phyloP scores from a whole-genome alignment of 495 filamentous ascomycete species.

The Echria macrotheca region DNA sequence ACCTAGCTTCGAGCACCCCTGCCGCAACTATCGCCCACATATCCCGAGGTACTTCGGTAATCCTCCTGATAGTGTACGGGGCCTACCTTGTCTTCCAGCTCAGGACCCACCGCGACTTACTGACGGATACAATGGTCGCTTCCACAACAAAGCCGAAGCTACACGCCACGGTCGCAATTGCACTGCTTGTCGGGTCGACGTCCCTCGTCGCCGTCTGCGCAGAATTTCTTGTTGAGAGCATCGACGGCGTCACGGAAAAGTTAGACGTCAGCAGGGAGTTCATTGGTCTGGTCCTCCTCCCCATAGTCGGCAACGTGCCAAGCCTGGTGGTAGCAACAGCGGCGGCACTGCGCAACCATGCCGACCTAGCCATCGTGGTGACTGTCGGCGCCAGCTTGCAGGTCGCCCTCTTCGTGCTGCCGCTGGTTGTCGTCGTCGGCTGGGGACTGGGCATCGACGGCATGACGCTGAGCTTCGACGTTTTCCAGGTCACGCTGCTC shows the following conservation, averaged over 20 bases:
- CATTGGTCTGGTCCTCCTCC: constrained; percentile 76
- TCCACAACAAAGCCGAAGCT: constrained; percentile 53
- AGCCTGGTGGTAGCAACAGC: constrained; percentile 85
- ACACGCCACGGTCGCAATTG: constrained; percentile 59
- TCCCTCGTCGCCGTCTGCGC: constrained; percentile 81
- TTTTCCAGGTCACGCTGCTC: constrained; percentile 72
- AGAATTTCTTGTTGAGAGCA: constrained; percentile 82
- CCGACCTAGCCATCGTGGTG: constrained; percentile 85
- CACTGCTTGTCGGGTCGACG: constrained; percentile 65
- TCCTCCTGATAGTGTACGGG: constrained; percentile 70
- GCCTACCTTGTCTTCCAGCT: constrained; percentile 80
- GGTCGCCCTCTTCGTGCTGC: constrained; percentile 74
- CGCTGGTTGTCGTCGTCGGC: constrained; percentile 70
- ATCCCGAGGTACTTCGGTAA: constrained; percentile 67
- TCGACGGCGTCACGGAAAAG: constrained; percentile 58
- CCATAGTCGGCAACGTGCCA: constrained; percentile 83
- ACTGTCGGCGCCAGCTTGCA: constrained; percentile 83
- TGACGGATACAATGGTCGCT: constrained; percentile 68
- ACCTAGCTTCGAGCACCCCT: constrained; percentile 33
- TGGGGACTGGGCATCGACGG: constrained; percentile 66
- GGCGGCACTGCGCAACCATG: constrained; percentile 82
- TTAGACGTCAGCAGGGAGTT: constrained; percentile 64
- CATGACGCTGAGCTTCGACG: constrained; percentile 76
- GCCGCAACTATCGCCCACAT: constrained; percentile 45
- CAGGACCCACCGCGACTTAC: constrained; percentile 67